These are phyloP conservation scores for Ailanthus altissimus DNA, from an alignment of 345 rosid genomes.

Conservation along the genomic window DNA sequence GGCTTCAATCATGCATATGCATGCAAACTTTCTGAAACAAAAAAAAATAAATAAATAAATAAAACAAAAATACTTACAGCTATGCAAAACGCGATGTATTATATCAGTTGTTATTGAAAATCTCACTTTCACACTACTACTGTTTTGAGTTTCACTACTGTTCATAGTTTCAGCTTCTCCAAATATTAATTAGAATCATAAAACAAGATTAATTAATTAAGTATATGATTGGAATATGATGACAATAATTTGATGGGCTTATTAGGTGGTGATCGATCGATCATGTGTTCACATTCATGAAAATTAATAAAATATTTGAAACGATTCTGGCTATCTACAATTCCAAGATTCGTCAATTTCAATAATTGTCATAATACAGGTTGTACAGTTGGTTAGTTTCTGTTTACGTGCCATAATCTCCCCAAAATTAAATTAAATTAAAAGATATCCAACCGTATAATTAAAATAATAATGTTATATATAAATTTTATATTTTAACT, in stretches of 20 bases:
- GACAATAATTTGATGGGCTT: neutral
- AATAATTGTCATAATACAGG: slow-evolving; percentile 8
- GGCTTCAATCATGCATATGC: neutral
- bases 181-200: neutral
- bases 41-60: too few relatives aligned
- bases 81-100: neutral
- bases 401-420: neutral
- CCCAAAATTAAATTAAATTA: neutral
- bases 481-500: too few relatives aligned
- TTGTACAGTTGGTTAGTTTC: slow-evolving; percentile 19
- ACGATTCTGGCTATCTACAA: neutral
- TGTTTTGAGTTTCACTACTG: neutral
- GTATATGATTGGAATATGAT: too few relatives aligned
- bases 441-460: neutral
- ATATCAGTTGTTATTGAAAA: neutral
- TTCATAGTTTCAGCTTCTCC: neutral
- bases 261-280: neutral
- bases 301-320: neutral
- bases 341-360: neutral
- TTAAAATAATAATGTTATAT: too few relatives aligned
- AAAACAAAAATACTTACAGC: neutral
- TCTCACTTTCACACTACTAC: neutral
- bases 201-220: too few relatives aligned
- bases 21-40: neutral
- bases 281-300: neutral